Base-by-base conservation (phyloP, 441 rosid species). In the Erysimum cheiri region DNA sequence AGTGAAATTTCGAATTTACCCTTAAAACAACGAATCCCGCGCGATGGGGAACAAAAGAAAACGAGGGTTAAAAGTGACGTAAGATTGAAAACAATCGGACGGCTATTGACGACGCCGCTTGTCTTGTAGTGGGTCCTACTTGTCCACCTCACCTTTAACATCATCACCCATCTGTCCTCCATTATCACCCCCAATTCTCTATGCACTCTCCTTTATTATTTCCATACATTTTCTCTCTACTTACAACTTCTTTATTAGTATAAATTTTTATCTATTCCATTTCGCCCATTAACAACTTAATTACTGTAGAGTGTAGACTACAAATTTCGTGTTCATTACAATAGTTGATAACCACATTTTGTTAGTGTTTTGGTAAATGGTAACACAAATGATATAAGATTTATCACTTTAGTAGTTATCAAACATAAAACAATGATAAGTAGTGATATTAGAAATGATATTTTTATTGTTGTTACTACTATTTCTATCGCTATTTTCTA, bases 91-190 rank as follows among this genome's bases (percentile, higher is more conserved):
- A 60, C 14, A 60, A 74, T 74, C 78, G 63, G 78, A 74, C 78
- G 78, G 78, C 44, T 43, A 5, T n/a, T 4, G 36, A 73, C 5
- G 72, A 49, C 29, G 63, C 68, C 73, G 15, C 72, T 71, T 79
- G 72, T 71, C 36, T 14, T 26, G 0, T 9, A 3, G 3, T 58
- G 35, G 86, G 81, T 19, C 85, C 85, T 67, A 71, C 67, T 29
- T 44, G 47, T 35, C 69, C 74, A 22, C 52, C 28, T 8, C 81
- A 36, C 81, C 75, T 52, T 73, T 73, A 48, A 72, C 75, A 73
- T 50, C 47, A 61, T n/a, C n/a, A n/a, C 75, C 87, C 73, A 63
- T 61, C 92, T 88, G 96, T 84, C 86, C 69, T 81, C 94, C 96
- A 88, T 86, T 84, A 75, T 81, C 83, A 87, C 80, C 76, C 70